phyloP scores from a whole-genome alignment of 2,329 filamentous ascomycete genomes.

The Pestalotiopsis sp. region DNA sequence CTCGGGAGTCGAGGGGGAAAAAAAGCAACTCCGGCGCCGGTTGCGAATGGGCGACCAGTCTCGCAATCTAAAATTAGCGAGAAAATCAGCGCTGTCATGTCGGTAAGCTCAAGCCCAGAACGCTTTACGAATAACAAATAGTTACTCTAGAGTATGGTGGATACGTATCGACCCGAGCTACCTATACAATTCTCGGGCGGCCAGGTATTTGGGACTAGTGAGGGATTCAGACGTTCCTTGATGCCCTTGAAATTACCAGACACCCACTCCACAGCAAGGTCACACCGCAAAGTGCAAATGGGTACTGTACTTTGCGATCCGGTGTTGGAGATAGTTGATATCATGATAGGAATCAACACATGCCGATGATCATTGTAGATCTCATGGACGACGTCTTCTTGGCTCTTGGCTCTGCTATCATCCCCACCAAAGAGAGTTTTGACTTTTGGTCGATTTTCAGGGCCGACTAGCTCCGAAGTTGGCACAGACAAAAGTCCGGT shows the following conservation, averaged over 20 bases:
- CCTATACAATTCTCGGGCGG: not conserved
- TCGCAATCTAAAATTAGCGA: not conserved
- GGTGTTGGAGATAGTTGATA: not conserved
- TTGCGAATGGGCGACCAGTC: not conserved
- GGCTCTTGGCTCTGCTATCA: not conserved
- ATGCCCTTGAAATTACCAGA: not conserved
- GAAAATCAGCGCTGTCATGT: not conserved
- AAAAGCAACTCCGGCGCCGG: not conserved
- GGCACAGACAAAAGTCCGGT: not conserved
- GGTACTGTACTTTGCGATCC: not conserved
- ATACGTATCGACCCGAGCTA: not conserved
- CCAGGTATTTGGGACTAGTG: not conserved
- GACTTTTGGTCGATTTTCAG: slow-evolving; percentile 1
- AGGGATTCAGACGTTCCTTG: not conserved
- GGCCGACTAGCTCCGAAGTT: not conserved
- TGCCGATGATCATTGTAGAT: not conserved
- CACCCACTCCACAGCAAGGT: not conserved
- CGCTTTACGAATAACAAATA: not conserved
- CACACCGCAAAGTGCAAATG: not conserved
- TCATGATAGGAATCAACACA: not conserved
- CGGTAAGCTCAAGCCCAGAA: not conserved
- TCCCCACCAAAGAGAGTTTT: slow-evolving; percentile 4
- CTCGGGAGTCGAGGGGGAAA: not conserved
- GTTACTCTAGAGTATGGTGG: not conserved
- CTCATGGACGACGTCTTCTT: not conserved